Conservation (phyloP, 495 filamentous ascomycete species). For the Annulohypoxylon moriforme region DNA sequence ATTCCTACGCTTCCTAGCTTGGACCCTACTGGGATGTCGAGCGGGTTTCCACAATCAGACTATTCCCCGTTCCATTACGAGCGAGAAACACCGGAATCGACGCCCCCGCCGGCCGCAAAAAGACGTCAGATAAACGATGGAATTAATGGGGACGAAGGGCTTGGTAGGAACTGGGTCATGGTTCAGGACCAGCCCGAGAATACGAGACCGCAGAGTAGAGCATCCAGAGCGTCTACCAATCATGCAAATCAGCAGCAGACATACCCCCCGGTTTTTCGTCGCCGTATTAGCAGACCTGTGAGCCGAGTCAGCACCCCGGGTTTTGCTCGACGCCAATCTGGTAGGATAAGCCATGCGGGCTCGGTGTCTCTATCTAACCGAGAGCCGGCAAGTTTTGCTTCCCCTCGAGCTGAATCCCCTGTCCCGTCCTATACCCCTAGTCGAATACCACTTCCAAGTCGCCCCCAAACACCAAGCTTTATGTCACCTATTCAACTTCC, state of each 20-base stretch:
- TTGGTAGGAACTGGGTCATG: slow-evolving; percentile 78
- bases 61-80: slow-evolving; percentile 46
- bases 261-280: slow-evolving; percentile 39
- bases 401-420: slow-evolving; percentile 53
- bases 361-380: slow-evolving; percentile 53
- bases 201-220: slow-evolving; percentile 31
- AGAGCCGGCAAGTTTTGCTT: slow-evolving; percentile 66
- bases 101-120: slow-evolving; percentile 62
- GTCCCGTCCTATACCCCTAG: slow-evolving; percentile 47
- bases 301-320: slow-evolving; percentile 49
- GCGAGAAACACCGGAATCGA: slow-evolving; percentile 53
- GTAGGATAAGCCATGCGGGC: slow-evolving; percentile 59
- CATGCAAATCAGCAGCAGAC: slow-evolving; percentile 21
- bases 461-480: slow-evolving; percentile 39
- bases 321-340: slow-evolving; percentile 42
- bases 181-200: slow-evolving; percentile 60
- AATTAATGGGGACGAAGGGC: slow-evolving; percentile 59
- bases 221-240: slow-evolving; percentile 34
- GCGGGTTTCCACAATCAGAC: slow-evolving; percentile 40
- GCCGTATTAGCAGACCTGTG: slow-evolving; percentile 54
- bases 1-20: slow-evolving; percentile 42
- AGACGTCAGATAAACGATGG: slow-evolving; percentile 60
- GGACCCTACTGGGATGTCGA: slow-evolving; percentile 20
- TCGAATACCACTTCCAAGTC: slow-evolving; percentile 53
- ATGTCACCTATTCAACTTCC: slow-evolving; percentile 34